phyloP scores from a whole-genome alignment of 2,329 filamentous ascomycete species.

The Tolypocladium endophyticum region DNA sequence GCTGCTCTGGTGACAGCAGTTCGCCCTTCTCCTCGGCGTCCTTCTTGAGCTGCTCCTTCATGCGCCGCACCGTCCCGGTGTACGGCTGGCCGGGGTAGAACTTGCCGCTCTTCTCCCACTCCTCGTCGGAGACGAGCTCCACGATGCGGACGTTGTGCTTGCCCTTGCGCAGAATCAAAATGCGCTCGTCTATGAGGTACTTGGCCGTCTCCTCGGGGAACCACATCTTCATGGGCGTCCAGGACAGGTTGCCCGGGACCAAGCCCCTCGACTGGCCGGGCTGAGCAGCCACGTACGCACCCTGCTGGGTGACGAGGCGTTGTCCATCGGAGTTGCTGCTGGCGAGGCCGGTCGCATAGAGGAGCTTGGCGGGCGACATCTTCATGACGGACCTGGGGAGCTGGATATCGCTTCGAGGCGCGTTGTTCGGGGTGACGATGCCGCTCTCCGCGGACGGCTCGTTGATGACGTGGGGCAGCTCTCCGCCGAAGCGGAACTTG shows the following conservation, averaged over 20 bases:
- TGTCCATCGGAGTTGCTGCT: conserved; percentile 46
- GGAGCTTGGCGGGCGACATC: conserved; percentile 46
- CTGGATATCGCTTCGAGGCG: conserved; percentile 42
- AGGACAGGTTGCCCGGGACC: conserved; percentile 42
- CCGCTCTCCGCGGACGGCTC: conserved; percentile 18
- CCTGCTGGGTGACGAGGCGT: conserved; percentile 42
- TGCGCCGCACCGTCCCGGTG: conserved; percentile 35
- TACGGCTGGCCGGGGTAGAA: conserved; percentile 43
- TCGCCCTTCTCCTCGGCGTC: conserved; percentile 22
- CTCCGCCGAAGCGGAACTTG: conserved; percentile 33
- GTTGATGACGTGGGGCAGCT: conserved; percentile 18
- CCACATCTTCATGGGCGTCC: conserved; percentile 51
- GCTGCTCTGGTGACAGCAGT: conserved; percentile 12
- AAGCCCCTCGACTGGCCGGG: conserved; percentile 34
- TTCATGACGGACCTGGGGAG: conserved; percentile 48
- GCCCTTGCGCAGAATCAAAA: conserved; percentile 51
- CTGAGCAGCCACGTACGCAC: conserved; percentile 49
- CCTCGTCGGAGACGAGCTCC: conserved; percentile 46
- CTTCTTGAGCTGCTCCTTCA: conserved; percentile 26
- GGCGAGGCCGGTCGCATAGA: conserved; percentile 50
- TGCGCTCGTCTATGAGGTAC: conserved; percentile 47
- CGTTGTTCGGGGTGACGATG: conserved; percentile 33
- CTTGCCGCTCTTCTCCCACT: conserved; percentile 36
- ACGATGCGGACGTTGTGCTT: conserved; percentile 54
- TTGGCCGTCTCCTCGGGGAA: conserved; percentile 44